Conservation (phyloP, 2,329 filamentous ascomycete species). For the Fusarium sororula region DNA sequence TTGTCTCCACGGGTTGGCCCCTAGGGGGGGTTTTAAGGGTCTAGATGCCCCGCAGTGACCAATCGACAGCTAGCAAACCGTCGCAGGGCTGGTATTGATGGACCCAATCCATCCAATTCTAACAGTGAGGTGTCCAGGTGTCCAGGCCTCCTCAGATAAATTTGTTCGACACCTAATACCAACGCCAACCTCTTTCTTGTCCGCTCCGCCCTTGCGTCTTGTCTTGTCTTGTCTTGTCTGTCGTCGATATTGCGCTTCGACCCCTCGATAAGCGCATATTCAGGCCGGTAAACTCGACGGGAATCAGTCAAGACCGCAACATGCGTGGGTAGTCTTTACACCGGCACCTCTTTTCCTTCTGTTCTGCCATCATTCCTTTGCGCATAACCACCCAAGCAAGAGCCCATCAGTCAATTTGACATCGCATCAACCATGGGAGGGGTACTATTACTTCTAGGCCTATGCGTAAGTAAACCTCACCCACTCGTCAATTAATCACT, state of each 20-base stretch:
- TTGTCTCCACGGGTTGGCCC: conserved; percentile 1
- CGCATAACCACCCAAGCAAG: conserved; percentile 14
- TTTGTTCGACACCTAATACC: conserved; percentile 28
- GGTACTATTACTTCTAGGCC: conserved; percentile 51
- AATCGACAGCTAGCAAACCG: conserved; percentile 38
- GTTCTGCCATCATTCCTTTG: conserved; percentile 12
- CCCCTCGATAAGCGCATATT: conserved; percentile 9
- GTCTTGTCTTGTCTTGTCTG: neutral
- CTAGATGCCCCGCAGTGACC: conserved; percentile 34
- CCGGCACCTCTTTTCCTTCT: conserved; percentile 6
- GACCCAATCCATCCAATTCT: conserved; percentile 18
- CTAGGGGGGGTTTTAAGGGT: conserved; percentile 26
- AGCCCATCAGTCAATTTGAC: conserved; percentile 5
- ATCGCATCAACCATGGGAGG: conserved; percentile 49
- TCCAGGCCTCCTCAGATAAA: conserved; percentile 27
- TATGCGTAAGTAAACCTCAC: conserved; percentile 49
- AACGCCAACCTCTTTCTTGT: conserved; percentile 11
- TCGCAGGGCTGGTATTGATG: conserved; percentile 32
- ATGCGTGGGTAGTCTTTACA: conserved; percentile 38
- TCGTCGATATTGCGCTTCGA: conserved; percentile 1
- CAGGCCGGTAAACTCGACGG: neutral
- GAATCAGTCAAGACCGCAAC: conserved; percentile 17
- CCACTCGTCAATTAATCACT: neutral
- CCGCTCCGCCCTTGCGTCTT: conserved; percentile 20
- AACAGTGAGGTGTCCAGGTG: neutral